Evolutionary conservation across 2,329 filamentous ascomycete genomes (phyloP).

Genomic region (Trichoderma koningii): DNA sequence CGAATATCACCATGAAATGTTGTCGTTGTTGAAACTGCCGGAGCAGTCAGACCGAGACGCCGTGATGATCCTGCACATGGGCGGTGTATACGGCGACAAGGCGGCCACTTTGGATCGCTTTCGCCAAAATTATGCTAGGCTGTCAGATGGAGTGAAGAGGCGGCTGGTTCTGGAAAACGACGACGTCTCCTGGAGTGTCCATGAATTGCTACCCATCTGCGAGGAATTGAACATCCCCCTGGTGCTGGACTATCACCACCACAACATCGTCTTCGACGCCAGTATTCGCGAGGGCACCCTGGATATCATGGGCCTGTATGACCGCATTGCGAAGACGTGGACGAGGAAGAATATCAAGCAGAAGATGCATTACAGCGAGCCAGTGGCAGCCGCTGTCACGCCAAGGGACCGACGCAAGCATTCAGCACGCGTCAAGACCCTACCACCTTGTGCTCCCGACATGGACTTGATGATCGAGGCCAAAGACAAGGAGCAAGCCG

Average conservation of each 20-base stretch:
- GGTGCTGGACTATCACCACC: conserved; percentile 91
- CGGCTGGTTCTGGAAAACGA: conserved; percentile 91
- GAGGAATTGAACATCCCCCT: conserved; percentile 93
- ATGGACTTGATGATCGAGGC: conserved; percentile 99
- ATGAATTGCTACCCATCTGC: conserved; percentile 85
- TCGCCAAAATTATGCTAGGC: conserved; percentile 67
- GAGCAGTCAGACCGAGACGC: conserved; percentile 80
- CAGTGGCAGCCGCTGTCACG: conserved; percentile 64
- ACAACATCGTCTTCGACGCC: conserved; percentile 87
- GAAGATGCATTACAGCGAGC: conserved; percentile 97
- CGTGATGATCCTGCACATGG: conserved; percentile 93
- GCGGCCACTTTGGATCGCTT: conserved; percentile 76
- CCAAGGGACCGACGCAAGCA: conserved; percentile 80
- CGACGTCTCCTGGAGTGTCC: conserved; percentile 89
- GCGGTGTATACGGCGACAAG: conserved; percentile 88
- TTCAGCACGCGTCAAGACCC: conserved; percentile 71
- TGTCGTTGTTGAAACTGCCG: conserved; percentile 74
- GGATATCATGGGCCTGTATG: conserved; percentile 74
- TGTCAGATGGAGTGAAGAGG: conserved; percentile 72
- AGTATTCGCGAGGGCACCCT: conserved; percentile 77
- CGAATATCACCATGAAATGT: conserved; percentile 84
- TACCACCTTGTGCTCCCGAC: conserved; percentile 78
- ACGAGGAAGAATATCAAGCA: conserved; percentile 79
- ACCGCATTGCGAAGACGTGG: conserved; percentile 83
- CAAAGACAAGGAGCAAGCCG: conserved; percentile 96